Percentiles rank a stretch among this genome's conserved stretches.
Conservation (phyloP, 306 rosid species). For the Lathyrus tuberosus region DNA sequence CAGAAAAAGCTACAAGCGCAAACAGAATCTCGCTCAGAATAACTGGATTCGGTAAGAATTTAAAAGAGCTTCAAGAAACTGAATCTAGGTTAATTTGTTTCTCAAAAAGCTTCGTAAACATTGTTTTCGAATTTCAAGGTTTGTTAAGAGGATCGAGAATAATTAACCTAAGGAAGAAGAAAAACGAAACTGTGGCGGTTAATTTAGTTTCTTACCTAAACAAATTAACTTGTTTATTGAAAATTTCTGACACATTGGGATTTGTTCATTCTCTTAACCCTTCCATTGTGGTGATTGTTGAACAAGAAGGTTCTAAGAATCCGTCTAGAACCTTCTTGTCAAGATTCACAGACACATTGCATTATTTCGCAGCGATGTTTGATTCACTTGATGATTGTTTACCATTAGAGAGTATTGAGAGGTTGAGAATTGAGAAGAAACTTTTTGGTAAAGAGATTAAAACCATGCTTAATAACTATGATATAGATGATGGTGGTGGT, state of each 20-base stretch:
- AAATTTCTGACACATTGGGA: constrained; percentile 66
- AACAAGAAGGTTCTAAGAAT: constrained; percentile 63
- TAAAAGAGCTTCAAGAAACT: constrained; percentile 65
- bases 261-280: constrained; percentile 61
- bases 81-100: constrained; percentile 66
- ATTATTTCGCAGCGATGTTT: constrained; percentile 79
- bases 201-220: constrained; percentile 65
- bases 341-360: constrained; percentile 68
- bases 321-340: constrained; percentile 54
- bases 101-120: constrained; percentile 58
- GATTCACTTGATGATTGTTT: constrained; percentile 79
- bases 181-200: constrained; percentile 70
- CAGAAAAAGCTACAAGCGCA: constrained; percentile 60
- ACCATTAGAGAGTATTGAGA: constrained; percentile 62
- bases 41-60: constrained; percentile 62
- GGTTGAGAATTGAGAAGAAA: constrained; percentile 76
- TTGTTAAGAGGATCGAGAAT: constrained; percentile 53
- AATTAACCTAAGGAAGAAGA: constrained; percentile 55
- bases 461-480: constrained; percentile 47
- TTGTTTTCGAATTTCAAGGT: constrained; percentile 74
- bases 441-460: constrained; percentile 75
- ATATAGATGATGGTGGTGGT: constrained; percentile 38
- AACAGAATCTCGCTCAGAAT: constrained; percentile 55
- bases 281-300: constrained; percentile 59
- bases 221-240: constrained; percentile 44